A percentile compares a stretch with the other conserved stretches of the same genome.
These are phyloP conservation scores for Zoysia japonica DNA, from an alignment of 176 grass and related monocot species.

Conservation along the genomic window DNA sequence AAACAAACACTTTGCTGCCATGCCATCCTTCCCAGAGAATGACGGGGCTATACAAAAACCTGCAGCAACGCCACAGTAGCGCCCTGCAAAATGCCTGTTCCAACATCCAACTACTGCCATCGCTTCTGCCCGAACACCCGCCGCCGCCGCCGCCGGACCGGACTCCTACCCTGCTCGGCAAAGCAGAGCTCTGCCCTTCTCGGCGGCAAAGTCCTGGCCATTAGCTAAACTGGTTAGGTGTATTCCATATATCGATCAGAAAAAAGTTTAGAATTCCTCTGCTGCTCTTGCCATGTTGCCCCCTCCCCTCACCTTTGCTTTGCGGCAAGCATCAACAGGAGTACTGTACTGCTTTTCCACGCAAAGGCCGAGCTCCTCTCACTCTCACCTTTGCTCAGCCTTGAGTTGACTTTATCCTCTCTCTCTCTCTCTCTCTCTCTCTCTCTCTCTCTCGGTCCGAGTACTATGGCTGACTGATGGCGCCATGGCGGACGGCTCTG, in stretches of 20 bases:
- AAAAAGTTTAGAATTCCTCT: too few species aligned
- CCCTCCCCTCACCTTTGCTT: neutral
- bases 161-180: neutral
- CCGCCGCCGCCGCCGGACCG: neutral
- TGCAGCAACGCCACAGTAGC: constrained; percentile 2
- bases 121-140: neutral
- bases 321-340: neutral
- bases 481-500: neutral
- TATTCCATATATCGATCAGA: too few species aligned
- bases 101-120: constrained; percentile 7
- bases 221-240: too few species aligned
- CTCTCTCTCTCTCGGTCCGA: neutral
- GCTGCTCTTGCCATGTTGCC: neutral
- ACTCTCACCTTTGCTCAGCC: neutral
- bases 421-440: neutral
- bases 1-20: neutral
- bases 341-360: constrained; percentile 15
- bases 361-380: neutral
- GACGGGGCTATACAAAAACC: neutral
- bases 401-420: constrained; percentile 32
- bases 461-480: neutral
- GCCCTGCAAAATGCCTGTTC: neutral
- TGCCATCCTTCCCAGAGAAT: too few species aligned
- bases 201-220: neutral
- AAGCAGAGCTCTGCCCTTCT: neutral